Evolutionary conservation across 306 rosid species (phyloP), one percentile per base, ranked within the genome.

Genomic region (Carpinus viminea): DNA sequence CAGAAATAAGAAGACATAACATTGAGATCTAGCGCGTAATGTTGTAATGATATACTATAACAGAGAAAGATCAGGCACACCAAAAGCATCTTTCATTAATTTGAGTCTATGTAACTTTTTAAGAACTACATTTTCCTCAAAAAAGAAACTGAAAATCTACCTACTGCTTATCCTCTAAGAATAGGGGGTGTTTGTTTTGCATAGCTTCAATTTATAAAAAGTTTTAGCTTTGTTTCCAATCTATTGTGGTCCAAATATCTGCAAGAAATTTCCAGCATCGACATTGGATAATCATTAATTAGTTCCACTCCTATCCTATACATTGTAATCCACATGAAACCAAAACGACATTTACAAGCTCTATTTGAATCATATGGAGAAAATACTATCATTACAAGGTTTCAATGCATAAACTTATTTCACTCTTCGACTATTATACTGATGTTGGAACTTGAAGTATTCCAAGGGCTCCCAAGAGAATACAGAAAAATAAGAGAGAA

Each of bases 1-100:
- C 85, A 85, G n/a, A 45, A 77, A 69, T 47, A 43, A 51, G 65
- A 26, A 75, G 59, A 51, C 61, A 4, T 3, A 68, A 18, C 1
- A 41, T 18, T 68, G 11, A 68, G 8, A 41, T 17, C 47, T 15
- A 28, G 18, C 45, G 26, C 43, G 8, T 31, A 28, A 31, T 62
- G 41, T 8, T 52, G 8, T 28, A 60, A 31, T 31, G 34, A 31
- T 31, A 31, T 31, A 31, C 3, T 52, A 31, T 11, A 55, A 52
- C 45, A n/a, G 26, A 21, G 54, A 52, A 6, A 10, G 46, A 2
- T 16, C 52, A 70, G 59, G 51, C 76, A 68, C 15, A 11, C 38
- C 12, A 7, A 60, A 56, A 28, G 59, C 24, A 56, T 54, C 47
- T 12, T 77, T 38, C 46, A 64, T 38, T 36, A 31, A 31, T 0